Percentiles rank a stretch among this genome's conserved stretches.
These are phyloP conservation scores for Aspergillus nanangensis DNA, from an alignment of 495 filamentous ascomycete genomes.

Conservation along the genomic window DNA sequence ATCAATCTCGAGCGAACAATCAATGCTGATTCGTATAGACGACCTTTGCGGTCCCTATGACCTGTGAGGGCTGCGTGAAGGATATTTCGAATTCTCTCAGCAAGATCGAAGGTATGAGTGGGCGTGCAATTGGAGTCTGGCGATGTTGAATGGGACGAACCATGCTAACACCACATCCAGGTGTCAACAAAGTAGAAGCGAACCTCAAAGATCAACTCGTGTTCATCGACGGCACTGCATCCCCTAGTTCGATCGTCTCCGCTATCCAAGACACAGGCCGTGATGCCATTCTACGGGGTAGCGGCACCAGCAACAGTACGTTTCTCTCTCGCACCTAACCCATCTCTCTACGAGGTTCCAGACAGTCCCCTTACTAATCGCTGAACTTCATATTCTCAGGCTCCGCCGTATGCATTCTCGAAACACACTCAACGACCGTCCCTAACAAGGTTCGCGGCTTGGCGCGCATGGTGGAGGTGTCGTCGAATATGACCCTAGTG, in stretches of 20 bases:
- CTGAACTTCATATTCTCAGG: constrained; percentile 38
- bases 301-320: constrained; percentile 78
- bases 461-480: constrained; percentile 77
- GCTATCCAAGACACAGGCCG: constrained; percentile 87
- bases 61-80: constrained; percentile 81
- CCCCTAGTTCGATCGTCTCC: constrained; percentile 82
- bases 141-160: neutral
- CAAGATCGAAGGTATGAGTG: constrained; percentile 57
- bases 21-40: constrained; percentile 50
- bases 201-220: constrained; percentile 45
- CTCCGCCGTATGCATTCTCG: constrained; percentile 93
- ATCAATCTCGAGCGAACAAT: neutral
- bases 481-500: constrained; percentile 68
- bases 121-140: neutral
- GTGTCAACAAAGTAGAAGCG: constrained; percentile 45
- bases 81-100: constrained; percentile 72
- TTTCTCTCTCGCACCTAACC: constrained; percentile 9
- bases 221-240: constrained; percentile 51
- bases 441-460: constrained; percentile 68
- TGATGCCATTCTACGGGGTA: constrained; percentile 90
- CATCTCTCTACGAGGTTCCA: too few relatives aligned
- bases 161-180: constrained; percentile 16
- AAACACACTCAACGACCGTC: constrained; percentile 66
- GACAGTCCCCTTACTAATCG: too few relatives aligned
- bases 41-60: constrained; percentile 91